Base-by-base conservation (phyloP, 495 filamentous ascomycete species). In the Penicillium daleae region DNA sequence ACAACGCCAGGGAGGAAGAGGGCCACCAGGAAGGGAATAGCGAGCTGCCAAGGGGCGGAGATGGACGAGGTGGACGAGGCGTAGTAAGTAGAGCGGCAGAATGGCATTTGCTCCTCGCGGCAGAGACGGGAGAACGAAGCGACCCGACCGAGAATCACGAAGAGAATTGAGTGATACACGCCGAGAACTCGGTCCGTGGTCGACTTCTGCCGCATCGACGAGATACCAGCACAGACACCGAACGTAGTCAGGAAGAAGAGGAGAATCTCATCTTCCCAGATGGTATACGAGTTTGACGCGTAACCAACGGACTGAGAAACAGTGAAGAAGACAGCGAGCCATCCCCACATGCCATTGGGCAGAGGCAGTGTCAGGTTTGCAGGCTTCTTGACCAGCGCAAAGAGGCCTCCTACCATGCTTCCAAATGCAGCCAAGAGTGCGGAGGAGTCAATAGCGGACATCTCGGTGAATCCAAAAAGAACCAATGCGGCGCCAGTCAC, bases 231-330 rank as follows among this genome's bases (percentile, higher is more conserved):
- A 39, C 86, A 78, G 22, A 92, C 75, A 29, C 92, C 94, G 74
- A 97, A 97, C 0, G 93, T 96, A 4, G 86, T 84, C 57, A 97
- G 85, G 80, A 97, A 93, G 78, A 94, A 96, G 2, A 93, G 78
- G n/a, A 96, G 81, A 49, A 96, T 97, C 19, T 92, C 90, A 66
- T 98, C 96, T 78, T 99, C 95, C 96, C 96, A 98, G 63, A 99
- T 97, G 6, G 94, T 98, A 76, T 92, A 99, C 2, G 95, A 98
- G 71, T 98, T 99, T 5, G 95, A 94, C 0, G 92, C 95, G 75
- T 97, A 98, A 39, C 93, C 94, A 64, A 91, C 76, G 17, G 91
- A 95, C 71, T 96, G 92, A 64, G 86, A 85, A 27, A 91, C 72
- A 0, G 93, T 94, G 65, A 97, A 91, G 27, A 93, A 71, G 42